Evolutionary conservation across 306 rosid species (phyloP).

Genomic region (Vicia sativa): DNA sequence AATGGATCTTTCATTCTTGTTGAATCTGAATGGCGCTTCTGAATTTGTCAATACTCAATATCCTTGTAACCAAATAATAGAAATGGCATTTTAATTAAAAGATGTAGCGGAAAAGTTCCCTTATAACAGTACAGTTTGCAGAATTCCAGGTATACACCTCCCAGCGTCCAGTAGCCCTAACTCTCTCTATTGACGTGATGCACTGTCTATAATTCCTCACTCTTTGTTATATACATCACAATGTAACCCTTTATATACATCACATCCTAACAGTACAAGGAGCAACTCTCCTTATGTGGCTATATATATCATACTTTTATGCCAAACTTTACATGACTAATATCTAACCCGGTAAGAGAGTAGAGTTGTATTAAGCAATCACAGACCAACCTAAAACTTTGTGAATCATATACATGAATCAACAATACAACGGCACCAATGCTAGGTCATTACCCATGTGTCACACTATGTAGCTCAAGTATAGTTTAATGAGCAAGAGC

Average conservation of each 20-base stretch:
- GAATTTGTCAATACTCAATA: not conserved
- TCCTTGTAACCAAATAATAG: not conserved
- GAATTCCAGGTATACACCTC: not conserved
- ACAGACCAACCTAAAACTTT: not conserved
- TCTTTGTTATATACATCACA: not conserved
- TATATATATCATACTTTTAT: not conserved
- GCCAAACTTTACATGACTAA: slow-evolving; percentile 1
- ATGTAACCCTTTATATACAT: not conserved
- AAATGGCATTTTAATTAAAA: not conserved
- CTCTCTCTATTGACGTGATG: not conserved
- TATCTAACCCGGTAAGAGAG: slow-evolving; percentile 4
- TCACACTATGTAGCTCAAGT: not conserved
- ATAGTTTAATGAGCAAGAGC: slow-evolving; percentile 1
- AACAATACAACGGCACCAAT: not conserved
- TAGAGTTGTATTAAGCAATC: not conserved
- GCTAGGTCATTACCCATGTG: slow-evolving; percentile 2
- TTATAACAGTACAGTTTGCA: not conserved
- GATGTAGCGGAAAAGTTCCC: not conserved
- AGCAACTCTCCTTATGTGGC: not conserved
- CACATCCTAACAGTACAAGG: not conserved
- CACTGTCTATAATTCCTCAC: not conserved
- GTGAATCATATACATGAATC: slow-evolving; percentile 5
- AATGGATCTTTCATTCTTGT: not conserved
- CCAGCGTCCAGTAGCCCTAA: not conserved
- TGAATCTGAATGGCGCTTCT: not conserved